A percentile compares a stretch with the other conserved stretches of the same genome.
phyloP scores from a whole-genome alignment of 495 filamentous ascomycete genomes.

The Penicillium egyptiacum region DNA sequence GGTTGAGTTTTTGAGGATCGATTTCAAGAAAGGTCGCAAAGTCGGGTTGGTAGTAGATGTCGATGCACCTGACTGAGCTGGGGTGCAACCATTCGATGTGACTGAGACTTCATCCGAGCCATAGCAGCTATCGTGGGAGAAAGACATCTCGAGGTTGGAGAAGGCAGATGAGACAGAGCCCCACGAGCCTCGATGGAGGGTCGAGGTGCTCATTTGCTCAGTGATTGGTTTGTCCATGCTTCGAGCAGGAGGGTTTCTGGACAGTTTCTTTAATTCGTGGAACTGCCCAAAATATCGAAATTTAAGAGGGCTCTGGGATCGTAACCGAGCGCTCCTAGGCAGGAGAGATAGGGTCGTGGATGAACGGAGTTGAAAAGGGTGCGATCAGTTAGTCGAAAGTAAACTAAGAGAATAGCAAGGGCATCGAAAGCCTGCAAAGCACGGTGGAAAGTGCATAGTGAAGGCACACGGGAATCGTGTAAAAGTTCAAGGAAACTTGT shows the following conservation, averaged over 20 bases:
- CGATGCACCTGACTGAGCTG: constrained; percentile 24
- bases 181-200: constrained; percentile 39
- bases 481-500: constrained; percentile 33
- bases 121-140: constrained; percentile 49
- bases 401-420: constrained; percentile 17
- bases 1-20: constrained; percentile 43
- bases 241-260: not conserved
- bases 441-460: constrained; percentile 37
- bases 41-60: constrained; percentile 22
- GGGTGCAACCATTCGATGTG: constrained; percentile 32
- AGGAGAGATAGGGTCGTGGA: not conserved
- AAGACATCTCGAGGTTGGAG: constrained; percentile 42
- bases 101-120: constrained; percentile 47
- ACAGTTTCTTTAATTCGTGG: not conserved
- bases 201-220: constrained; percentile 30
- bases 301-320: not conserved
- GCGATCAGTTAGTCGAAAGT: constrained; percentile 11
- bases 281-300: constrained; percentile 1
- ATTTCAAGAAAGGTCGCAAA: constrained; percentile 37
- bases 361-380: not conserved
- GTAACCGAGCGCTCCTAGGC: not conserved
- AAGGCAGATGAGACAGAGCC: constrained; percentile 47
- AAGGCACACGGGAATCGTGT: constrained; percentile 29
- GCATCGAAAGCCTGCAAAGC: constrained; percentile 41
- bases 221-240: constrained; percentile 7